Percentiles rank a stretch among this genome's conserved stretches.
These are phyloP conservation scores for Boletus vinaceobasis DNA, from an alignment of 768 basidiomycete species.

Conservation along the genomic window DNA sequence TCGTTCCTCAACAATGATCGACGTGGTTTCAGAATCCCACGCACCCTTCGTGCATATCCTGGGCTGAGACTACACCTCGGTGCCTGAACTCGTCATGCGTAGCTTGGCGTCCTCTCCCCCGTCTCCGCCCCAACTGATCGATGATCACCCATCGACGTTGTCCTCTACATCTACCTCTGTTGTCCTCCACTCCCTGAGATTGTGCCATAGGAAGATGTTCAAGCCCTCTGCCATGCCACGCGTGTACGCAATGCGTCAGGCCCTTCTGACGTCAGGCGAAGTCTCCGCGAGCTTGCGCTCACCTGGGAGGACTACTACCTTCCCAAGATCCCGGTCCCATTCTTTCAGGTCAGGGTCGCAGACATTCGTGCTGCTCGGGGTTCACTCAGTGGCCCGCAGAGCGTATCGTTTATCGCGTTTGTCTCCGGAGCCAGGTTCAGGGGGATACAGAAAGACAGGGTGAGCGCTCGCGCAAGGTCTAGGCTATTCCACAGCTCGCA, in stretches of 20 bases:
- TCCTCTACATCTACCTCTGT: not conserved
- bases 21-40: constrained; percentile 20
- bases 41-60: constrained; percentile 26
- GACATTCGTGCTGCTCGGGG: constrained; percentile 31
- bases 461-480: constrained; percentile 8
- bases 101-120: not conserved
- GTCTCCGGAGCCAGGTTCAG: constrained; percentile 26
- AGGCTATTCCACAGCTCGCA: not conserved
- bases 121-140: not conserved
- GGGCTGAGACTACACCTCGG: constrained; percentile 27
- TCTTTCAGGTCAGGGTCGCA: constrained; percentile 31
- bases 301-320: constrained; percentile 32
- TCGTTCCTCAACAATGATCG: constrained; percentile 14
- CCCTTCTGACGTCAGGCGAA: constrained; percentile 18
- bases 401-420: constrained; percentile 21
- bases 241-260: constrained; percentile 17
- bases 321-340: constrained; percentile 29
- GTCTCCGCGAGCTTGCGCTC: constrained; percentile 26
- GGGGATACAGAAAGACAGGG: constrained; percentile 27
- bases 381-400: constrained; percentile 23
- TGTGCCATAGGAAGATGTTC: constrained; percentile 21
- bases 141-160: constrained; percentile 1
- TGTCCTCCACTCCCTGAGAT: constrained; percentile 12
- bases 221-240: constrained; percentile 15
- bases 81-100: constrained; percentile 29